Conservation (phyloP, 371 early-diverging fungal species). For the Rhizomucor miehei region DNA sequence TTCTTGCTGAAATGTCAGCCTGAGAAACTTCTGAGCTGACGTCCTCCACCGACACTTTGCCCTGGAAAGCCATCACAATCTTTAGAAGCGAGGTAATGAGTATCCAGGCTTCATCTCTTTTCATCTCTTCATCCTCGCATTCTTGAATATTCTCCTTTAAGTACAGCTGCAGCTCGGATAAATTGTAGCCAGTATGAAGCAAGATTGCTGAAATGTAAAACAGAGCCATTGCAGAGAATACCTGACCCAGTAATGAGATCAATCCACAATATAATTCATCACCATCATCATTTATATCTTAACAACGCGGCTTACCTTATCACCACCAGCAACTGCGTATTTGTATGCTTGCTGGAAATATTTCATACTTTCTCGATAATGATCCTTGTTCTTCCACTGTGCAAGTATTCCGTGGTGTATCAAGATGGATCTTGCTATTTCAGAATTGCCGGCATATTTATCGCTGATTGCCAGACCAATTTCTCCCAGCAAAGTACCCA, state of each 20-base stretch:
- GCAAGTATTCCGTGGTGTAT: slow-evolving; percentile 32
- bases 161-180: slow-evolving; percentile 32
- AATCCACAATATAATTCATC: too few species aligned
- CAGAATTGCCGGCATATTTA: slow-evolving; percentile 36
- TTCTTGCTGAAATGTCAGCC: slow-evolving; percentile 26
- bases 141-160: slow-evolving; percentile 34
- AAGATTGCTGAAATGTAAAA: slow-evolving; percentile 31
- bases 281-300: neutral
- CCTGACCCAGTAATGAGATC: too few species aligned
- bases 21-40: slow-evolving; percentile 23
- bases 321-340: slow-evolving; percentile 40
- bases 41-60: slow-evolving; percentile 29
- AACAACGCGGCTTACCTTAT: slow-evolving; percentile 25
- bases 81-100: slow-evolving; percentile 28
- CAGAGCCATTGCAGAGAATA: slow-evolving; percentile 35
- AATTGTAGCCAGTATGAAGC: slow-evolving; percentile 32
- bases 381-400: slow-evolving; percentile 32
- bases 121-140: slow-evolving; percentile 22
- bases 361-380: slow-evolving; percentile 26
- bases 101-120: slow-evolving; percentile 24
- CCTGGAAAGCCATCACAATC: slow-evolving; percentile 39
- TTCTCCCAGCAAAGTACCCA: slow-evolving; percentile 36
- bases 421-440: slow-evolving; percentile 38
- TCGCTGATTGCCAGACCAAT: slow-evolving; percentile 34
- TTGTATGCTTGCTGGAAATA: slow-evolving; percentile 39